Base-by-base conservation (phyloP, 2,329 filamentous ascomycete genomes). In the Karstenula rhodostoma region DNA sequence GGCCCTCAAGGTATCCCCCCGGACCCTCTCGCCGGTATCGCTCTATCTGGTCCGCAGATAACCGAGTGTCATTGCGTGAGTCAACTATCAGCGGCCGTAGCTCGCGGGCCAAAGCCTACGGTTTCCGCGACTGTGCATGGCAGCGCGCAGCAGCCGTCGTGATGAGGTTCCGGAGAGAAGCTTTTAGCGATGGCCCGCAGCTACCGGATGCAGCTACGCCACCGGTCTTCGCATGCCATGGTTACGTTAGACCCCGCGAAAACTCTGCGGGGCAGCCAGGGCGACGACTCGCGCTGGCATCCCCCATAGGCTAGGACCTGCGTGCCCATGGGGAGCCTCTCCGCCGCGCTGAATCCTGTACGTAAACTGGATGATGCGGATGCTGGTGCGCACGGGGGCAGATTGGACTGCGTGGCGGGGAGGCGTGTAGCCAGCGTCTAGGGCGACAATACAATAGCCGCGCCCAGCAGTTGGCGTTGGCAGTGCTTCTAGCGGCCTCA, bases 21-120 rank as follows among this genome's bases (percentile, higher is more conserved):
- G 27, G 19, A 23, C 15, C 49, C 49, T 42, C 19, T 3, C 7
- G 13, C 33, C 32, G 27, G 35, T 15, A 17, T 32, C 37, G 37
- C 33, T 40, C 33, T 40, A 52, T 40, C 49, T 25, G 1, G 19
- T 17, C 49, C 49, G 32, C 37, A n/a, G 17, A 6, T 33, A 33
- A 23, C 12, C 33, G 35, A 15, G n/a, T 51, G 48, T 51, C 48
- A 51, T 51, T 8, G 13, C n/a, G 29, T 51, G 48, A 23, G 48
- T 37, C 29, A 51, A 5, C 32, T 25, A 50, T 50, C 29, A 37
- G 33, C n/a, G 10, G 10, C 17, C 29, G 7, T 32, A 6, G 8
- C 12, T 32, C 29, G 29, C n/a, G 32, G 2, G 2, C 37, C 4
- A 22, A n/a, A 22, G 29, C 48, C 32, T 22, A 19, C 29, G 19